Base-by-base conservation (phyloP, 345 rosid species). In the Lumnitzera littorea region DNA sequence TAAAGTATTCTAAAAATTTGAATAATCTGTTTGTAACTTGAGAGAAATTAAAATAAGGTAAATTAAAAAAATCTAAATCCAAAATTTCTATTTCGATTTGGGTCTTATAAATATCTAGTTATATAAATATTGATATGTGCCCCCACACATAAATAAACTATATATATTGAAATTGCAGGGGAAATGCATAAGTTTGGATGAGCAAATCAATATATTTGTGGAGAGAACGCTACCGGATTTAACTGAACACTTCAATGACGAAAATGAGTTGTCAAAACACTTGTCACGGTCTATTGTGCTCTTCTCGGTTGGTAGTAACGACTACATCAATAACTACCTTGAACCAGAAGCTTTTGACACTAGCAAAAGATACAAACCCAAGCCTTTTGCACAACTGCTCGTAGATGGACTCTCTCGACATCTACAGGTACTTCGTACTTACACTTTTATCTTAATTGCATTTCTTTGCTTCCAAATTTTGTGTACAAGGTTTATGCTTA, bases 231-330 rank as follows among this genome's bases (percentile, higher is more conserved):
- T 36, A 13, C 41, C 36, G 11, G 54, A 63, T 49, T 46, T 73
- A 54, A 48, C 63, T 12, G 62, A 8, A 12, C 64, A 72, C 9
- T 72, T 75, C 36, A 50, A 54, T 0, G 63, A 48, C 50, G 12
- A 65, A 2, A 11, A 63, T n/a, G 71, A 53, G 24, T 51, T 68
- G 0, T 59, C 54, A 15, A 17, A 54, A 2, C 59, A 78, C 70
- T 56, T 80, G 50, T 67, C 76, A 4, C 68, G 76, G 57, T 73
- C 88, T 13, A 69, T 80, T 20, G 63, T 68, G 15, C 0, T 76
- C 13, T 46, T 75, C 58, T 27, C 74, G 2, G 29, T 59, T 3
- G 81, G 88, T 64, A 83, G 65, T 52, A 83, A 80, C 12, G 83
- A 83, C 60, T 74, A 70, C 62, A 15, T 83, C 41, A 57, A 25